Conservation (phyloP, 768 basidiomycete genomes). For the Tylopilus balloui region DNA sequence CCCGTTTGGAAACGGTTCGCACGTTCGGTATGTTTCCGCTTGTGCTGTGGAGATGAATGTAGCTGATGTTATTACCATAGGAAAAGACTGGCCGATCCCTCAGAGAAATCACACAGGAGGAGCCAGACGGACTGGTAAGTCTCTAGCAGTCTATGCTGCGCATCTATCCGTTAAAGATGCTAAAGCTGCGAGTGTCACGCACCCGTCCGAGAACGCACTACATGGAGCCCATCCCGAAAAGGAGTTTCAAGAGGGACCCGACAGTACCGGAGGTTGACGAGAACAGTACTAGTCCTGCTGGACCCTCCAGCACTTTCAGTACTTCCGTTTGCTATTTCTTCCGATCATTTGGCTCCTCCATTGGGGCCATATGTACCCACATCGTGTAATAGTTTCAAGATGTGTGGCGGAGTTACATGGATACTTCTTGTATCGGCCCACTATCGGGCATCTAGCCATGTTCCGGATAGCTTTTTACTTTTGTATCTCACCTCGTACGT, state of each 20-base stretch:
- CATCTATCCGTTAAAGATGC: background rate
- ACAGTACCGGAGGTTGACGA: background rate
- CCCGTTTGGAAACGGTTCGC: conserved; percentile 15
- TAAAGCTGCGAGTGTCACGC: background rate
- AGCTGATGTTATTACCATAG: conserved; percentile 7
- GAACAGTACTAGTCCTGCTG: background rate
- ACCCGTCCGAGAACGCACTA: background rate
- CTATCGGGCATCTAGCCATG: too few species aligned
- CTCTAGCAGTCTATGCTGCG: background rate
- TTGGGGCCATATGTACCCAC: background rate
- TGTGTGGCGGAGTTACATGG: background rate
- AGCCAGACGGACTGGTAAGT: background rate
- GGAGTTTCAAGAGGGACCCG: background rate
- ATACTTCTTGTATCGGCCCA: too few species aligned
- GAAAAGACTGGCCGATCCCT: conserved; percentile 8
- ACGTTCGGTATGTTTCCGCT: conserved; percentile 1
- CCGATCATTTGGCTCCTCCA: background rate
- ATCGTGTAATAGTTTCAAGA: background rate
- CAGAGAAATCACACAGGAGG: background rate
- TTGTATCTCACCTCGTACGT: too few species aligned
- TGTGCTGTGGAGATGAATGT: background rate
- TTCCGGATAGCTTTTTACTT: background rate
- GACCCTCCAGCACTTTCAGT: background rate
- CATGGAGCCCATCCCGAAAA: background rate
- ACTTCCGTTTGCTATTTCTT: background rate